Evolutionary conservation across 768 basidiomycete species (phyloP).

Genomic region (Fibroporia radiculosa): DNA sequence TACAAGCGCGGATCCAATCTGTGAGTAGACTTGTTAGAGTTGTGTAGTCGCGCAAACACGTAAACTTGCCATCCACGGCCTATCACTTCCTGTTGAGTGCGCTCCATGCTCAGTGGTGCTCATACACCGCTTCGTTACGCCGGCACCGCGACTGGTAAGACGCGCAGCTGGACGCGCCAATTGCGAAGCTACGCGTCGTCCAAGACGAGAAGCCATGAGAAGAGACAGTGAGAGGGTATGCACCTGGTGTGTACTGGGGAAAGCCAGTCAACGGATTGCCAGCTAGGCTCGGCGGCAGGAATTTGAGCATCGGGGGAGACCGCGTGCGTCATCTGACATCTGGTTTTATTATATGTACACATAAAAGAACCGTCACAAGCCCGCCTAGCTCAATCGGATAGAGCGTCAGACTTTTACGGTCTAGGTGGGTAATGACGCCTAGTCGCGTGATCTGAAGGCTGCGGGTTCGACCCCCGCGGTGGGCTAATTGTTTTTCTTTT

Average conservation of each 20-base stretch:
- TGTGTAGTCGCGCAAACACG: not conserved
- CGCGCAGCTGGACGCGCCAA: slow-evolving; percentile 12
- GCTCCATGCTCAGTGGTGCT: slow-evolving; percentile 14
- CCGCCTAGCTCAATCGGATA: slow-evolving; percentile 65
- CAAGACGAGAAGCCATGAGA: slow-evolving; percentile 17
- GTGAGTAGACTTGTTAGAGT: not conserved
- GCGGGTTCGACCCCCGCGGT: slow-evolving; percentile 83
- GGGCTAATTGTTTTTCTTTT: slow-evolving; percentile 37
- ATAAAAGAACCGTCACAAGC: slow-evolving; percentile 16
- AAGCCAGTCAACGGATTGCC: slow-evolving; percentile 1
- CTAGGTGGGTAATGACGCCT: not conserved
- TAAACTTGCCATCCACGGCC: slow-evolving; percentile 16
- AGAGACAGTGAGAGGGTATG: slow-evolving; percentile 2
- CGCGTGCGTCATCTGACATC: slow-evolving; percentile 7
- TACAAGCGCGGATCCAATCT: slow-evolving; percentile 20
- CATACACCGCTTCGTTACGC: slow-evolving; percentile 14
- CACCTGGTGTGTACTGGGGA: too few relatives aligned
- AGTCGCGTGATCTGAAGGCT: slow-evolving; percentile 56
- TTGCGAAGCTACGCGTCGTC: slow-evolving; percentile 12
- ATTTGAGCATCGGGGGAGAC: not conserved
- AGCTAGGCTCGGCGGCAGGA: slow-evolving; percentile 1
- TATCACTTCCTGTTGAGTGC: slow-evolving; percentile 15
- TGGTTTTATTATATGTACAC: slow-evolving; percentile 2
- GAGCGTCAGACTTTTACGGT: slow-evolving; percentile 56
- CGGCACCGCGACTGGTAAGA: slow-evolving; percentile 8